Base-by-base conservation (phyloP, 208 protist genomes). In the Phytomonas sp. region DNA sequence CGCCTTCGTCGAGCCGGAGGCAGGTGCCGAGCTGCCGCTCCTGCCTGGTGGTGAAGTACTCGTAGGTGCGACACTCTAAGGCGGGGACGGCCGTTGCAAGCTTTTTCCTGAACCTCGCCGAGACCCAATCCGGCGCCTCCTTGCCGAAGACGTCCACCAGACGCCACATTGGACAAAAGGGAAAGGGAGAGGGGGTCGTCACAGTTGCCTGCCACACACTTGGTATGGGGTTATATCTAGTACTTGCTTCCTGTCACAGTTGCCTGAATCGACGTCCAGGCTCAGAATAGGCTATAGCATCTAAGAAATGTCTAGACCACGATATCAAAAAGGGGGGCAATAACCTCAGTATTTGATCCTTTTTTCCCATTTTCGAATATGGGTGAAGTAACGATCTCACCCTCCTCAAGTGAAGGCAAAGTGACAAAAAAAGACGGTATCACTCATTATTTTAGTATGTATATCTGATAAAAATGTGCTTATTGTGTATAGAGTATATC, bases 341-440 rank as follows among this genome's bases (percentile, higher is more conserved):
- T 7, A 63, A 11, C 45, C 6, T 56, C 40, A 36, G 64, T 14
- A 14, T 6, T 63, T 5, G 30, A 34, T 30, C 52, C 19, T 11
- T 11, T 68, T 63, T 42, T 45, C 63, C 12, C 6, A 16, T 42
- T 40, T 4, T 40, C 19, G 29, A 49, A 49, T 49, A 2, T 49
- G 6, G 14, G 7, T 37, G 3, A 49, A 49, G 40, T 49, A 4
- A n/a, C n/a, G 32, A 32, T 60, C 37, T 60, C 40, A 60, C 37
- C 60, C 42, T 64, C 69, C 23, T 60, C 60, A 62, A 40, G 62
- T 73, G 36, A 62, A 71, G n/a, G 29, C n/a, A 37, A 29, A n/a
- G 30, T 42, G 34, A 40, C 31, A 67, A 65, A 68, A 52, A 73
- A 40, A 66, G 73, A 4, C 60, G 45, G 69, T 60, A 52, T 63